Evolutionary conservation across 805 yeast species (phyloP).

Genomic region (Candida railenensis): DNA sequence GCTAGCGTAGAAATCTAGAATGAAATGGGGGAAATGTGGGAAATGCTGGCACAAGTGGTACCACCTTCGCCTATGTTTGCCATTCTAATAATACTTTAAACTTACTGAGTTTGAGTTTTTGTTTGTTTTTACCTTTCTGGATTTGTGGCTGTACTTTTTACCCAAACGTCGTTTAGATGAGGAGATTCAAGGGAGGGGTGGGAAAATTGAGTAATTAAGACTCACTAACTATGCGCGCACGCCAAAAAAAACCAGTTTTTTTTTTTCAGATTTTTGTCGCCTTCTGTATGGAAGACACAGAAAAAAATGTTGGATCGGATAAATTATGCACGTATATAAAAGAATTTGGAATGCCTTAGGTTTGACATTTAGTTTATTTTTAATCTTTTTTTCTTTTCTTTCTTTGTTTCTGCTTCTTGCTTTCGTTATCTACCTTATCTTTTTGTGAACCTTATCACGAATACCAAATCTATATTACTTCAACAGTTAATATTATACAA

Average conservation of each 20-base stretch:
- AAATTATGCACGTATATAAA: background rate
- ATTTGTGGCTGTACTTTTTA: background rate
- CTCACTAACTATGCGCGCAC: background rate
- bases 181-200: conserved; percentile 9
- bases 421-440: background rate
- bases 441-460: too few species aligned
- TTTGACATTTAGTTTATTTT: background rate
- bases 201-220: background rate
- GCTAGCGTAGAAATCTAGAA: too few species aligned
- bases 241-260: background rate
- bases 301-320: conserved; percentile 2
- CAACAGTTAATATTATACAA: background rate
- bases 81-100: background rate
- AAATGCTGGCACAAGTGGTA: too few species aligned
- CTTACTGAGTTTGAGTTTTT: background rate
- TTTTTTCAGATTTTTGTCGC: too few species aligned
- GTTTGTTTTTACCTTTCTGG: background rate
- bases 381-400: background rate
- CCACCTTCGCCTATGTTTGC: too few species aligned
- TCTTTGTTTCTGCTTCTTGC: background rate
- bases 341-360: conserved; percentile 1
- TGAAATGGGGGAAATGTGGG: too few species aligned
- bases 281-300: background rate
- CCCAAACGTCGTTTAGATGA: conserved; percentile 10
- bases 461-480: too few species aligned